phyloP scores from a whole-genome alignment of 2,329 filamentous ascomycete species.

The Stemphylium lycopersici region DNA sequence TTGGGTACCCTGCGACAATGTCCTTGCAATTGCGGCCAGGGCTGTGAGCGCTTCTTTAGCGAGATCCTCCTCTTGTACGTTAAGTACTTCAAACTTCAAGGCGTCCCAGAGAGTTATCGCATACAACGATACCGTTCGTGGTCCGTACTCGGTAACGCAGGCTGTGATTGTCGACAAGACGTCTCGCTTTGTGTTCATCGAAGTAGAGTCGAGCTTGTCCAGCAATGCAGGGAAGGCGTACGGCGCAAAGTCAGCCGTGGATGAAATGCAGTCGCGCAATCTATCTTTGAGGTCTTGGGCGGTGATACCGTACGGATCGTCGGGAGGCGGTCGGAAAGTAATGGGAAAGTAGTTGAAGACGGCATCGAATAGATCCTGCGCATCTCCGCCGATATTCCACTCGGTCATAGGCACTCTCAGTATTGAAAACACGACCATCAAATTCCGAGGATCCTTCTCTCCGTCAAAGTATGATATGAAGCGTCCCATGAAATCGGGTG shows the following conservation, averaged over 20 bases:
- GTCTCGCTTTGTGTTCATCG: conserved; percentile 72
- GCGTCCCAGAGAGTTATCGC: conserved; percentile 71
- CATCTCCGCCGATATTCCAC: conserved; percentile 67
- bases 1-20: conserved; percentile 59
- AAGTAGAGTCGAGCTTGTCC: conserved; percentile 73
- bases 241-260: conserved; percentile 67
- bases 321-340: conserved; percentile 71
- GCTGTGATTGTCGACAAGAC: conserved; percentile 67
- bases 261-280: conserved; percentile 67
- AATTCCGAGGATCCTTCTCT: conserved; percentile 71
- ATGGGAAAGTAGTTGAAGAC: conserved; percentile 77
- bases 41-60: conserved; percentile 64
- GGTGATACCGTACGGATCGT: conserved; percentile 73
- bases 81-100: conserved; percentile 72
- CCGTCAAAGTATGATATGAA: conserved; percentile 70
- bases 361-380: conserved; percentile 66
- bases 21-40: conserved; percentile 61
- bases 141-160: conserved; percentile 65
- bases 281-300: conserved; percentile 71
- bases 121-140: conserved; percentile 65
- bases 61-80: conserved; percentile 69
- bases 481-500: conserved; percentile 62
- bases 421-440: conserved; percentile 74
- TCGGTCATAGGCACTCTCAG: conserved; percentile 70
- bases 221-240: conserved; percentile 70